Evolutionary conservation across 208 protist species (phyloP), one percentile per base, ranked within the genome.

Genomic region (Lotmaria passim): DNA sequence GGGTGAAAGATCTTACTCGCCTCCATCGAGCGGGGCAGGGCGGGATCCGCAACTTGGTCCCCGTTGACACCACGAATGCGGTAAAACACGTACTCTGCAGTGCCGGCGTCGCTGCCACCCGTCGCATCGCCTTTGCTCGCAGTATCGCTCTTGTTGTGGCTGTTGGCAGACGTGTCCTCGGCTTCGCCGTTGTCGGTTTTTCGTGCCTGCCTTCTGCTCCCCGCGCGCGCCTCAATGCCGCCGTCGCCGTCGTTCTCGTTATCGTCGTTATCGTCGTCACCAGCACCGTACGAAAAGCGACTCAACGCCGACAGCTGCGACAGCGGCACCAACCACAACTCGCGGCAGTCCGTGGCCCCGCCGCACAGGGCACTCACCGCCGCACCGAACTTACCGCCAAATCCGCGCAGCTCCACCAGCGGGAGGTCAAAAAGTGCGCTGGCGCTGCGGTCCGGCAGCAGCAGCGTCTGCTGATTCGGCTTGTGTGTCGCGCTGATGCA

Each of bases 381-480:
- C 6, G 76, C 68, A 17, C 91, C 93, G 48, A 93, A 82, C 67
- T 93, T 94, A 30, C 89, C 89, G 61, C 91, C 90, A 65, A 93
- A 93, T 30, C 83, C 87, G n/a, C 87, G 79, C 63, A 97, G 71
- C 57, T 79, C 73, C 17, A 61, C 36, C 55, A 91, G 69, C 33
- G 65, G 72, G 17, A 85, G 51, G 48, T 86, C 81, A 73, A 82
- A 87, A 33, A 95, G 63, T 7, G 86, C 79, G 15, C 78, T 81
- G n/a, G 79, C 79, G 48, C 76, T 71, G 55, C 84, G 71, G 62
- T 89, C 75, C 19, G 85, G 84, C 56, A 87, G 65, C 51, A 95
- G 75, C 30, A 94, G 51, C 55, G 89, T 93, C 71, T 97, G 93
- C 79, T 94, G 81, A 60, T 86, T 86, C 33, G 90, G 93, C 67